Conservation (phyloP, 441 rosid genomes). For the Pelargonium fulgidum region DNA sequence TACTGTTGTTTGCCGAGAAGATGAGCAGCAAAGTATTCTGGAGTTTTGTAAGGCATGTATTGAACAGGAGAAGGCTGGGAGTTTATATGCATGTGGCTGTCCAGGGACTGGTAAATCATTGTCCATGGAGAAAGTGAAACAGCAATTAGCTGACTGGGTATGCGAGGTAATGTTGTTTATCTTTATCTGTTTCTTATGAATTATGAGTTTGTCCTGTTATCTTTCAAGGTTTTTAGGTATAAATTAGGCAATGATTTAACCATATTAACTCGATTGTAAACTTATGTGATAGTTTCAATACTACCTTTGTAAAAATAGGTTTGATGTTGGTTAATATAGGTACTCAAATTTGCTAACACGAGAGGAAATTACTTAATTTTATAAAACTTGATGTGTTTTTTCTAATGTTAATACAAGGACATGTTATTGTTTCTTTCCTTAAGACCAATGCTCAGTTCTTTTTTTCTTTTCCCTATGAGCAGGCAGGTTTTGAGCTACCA, state of each 20-base stretch:
- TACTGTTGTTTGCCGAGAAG: conserved; percentile 50
- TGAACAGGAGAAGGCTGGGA: conserved; percentile 52
- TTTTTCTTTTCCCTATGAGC: conserved; percentile 13
- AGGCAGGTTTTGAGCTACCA: conserved; percentile 46
- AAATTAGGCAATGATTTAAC: no score
- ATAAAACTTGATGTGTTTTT: neutral
- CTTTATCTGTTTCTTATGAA: neutral
- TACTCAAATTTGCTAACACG: neutral
- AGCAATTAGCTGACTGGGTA: conserved; percentile 49
- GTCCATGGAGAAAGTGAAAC: conserved; percentile 64
- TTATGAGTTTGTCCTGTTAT: neutral
- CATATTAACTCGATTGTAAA: no score
- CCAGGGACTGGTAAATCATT: conserved; percentile 85
- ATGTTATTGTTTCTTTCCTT: conserved; percentile 6
- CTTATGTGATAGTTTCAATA: no score
- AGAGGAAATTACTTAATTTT: neutral
- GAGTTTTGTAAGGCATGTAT: conserved; percentile 57
- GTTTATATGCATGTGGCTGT: conserved; percentile 72
- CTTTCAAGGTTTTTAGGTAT: neutral
- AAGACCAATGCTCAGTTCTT: conserved; percentile 2
- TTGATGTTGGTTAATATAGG: neutral
- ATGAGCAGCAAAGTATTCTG: conserved; percentile 50
- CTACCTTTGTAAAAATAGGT: neutral
- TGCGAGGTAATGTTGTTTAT: conserved; percentile 37
- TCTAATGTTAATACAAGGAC: neutral